phyloP scores from a whole-genome alignment of 169 alveolate species.

The Plasmodium relictum region DNA sequence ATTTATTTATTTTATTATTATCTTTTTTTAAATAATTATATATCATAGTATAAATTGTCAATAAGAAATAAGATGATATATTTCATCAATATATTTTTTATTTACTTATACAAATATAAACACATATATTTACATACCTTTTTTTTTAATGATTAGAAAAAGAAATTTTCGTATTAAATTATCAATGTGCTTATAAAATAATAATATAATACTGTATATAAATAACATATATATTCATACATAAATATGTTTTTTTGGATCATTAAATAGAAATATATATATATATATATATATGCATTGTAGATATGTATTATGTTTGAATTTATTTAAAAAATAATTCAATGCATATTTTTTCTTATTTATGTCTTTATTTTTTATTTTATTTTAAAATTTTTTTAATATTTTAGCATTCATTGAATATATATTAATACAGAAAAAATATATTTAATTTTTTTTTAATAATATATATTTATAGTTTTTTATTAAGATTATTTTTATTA shows the following conservation, averaged over 20 bases:
- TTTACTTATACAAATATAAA: neutral
- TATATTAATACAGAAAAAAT: too few relatives aligned
- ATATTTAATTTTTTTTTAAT: too few relatives aligned
- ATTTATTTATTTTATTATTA: too few relatives aligned
- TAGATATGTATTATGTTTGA: neutral
- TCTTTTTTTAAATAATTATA: too few relatives aligned
- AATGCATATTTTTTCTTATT: neutral
- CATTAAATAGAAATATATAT: neutral
- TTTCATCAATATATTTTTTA: neutral
- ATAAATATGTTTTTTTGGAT: neutral
- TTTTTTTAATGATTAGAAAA: too few relatives aligned
- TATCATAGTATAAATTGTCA: too few relatives aligned
- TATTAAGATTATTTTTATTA: too few relatives aligned
- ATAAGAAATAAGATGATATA: too few relatives aligned
- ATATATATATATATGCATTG: neutral
- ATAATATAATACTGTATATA: neutral
- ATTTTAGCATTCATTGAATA: too few relatives aligned
- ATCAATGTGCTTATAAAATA: neutral
- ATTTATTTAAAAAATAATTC: conserved; percentile 6
- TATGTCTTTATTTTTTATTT: too few relatives aligned
- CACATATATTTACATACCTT: neutral
- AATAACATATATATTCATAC: neutral
- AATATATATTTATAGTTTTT: too few relatives aligned
- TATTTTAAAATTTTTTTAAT: too few relatives aligned
- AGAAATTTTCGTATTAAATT: neutral